Evolutionary conservation across 805 yeast species (phyloP).

Genomic region (Ogataea paraovalis): DNA sequence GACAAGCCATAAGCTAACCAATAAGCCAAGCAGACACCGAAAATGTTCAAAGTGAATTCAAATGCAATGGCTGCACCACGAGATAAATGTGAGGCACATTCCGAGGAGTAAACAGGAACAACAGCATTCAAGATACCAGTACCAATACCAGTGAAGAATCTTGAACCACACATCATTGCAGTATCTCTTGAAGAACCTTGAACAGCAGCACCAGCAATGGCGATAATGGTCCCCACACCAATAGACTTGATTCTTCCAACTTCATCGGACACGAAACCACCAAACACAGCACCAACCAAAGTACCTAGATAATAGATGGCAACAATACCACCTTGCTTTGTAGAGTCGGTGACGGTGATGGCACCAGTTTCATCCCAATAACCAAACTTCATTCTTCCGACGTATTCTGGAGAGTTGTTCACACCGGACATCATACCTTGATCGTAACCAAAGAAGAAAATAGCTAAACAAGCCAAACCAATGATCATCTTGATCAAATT

Average conservation of each 20-base stretch:
- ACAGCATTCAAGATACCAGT: slow-evolving; percentile 35
- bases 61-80: slow-evolving; percentile 34
- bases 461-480: slow-evolving; percentile 6
- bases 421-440: slow-evolving; percentile 46
- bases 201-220: slow-evolving; percentile 32
- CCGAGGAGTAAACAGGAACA: slow-evolving; percentile 36
- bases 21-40: slow-evolving; percentile 32
- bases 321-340: slow-evolving; percentile 38
- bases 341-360: slow-evolving; percentile 15
- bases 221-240: slow-evolving; percentile 23
- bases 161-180: slow-evolving; percentile 30
- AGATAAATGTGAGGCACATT: slow-evolving; percentile 32
- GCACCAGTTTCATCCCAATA: slow-evolving; percentile 15
- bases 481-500: slow-evolving; percentile 5
- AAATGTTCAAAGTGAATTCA: slow-evolving; percentile 30
- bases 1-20: slow-evolving; percentile 37
- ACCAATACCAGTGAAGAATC: slow-evolving; percentile 34
- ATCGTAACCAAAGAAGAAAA: slow-evolving; percentile 34
- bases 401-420: slow-evolving; percentile 26
- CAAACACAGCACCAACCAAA: slow-evolving; percentile 34
- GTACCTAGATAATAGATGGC: slow-evolving; percentile 47
- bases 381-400: slow-evolving; percentile 19
- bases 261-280: slow-evolving; percentile 26
- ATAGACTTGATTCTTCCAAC: slow-evolving; percentile 33
- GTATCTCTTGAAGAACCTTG: slow-evolving; percentile 20